Percentiles rank a stretch among this genome's conserved stretches.
Evolutionary conservation across 352 stramenopile species (phyloP).

Genomic region (Pythium guiyangense): DNA sequence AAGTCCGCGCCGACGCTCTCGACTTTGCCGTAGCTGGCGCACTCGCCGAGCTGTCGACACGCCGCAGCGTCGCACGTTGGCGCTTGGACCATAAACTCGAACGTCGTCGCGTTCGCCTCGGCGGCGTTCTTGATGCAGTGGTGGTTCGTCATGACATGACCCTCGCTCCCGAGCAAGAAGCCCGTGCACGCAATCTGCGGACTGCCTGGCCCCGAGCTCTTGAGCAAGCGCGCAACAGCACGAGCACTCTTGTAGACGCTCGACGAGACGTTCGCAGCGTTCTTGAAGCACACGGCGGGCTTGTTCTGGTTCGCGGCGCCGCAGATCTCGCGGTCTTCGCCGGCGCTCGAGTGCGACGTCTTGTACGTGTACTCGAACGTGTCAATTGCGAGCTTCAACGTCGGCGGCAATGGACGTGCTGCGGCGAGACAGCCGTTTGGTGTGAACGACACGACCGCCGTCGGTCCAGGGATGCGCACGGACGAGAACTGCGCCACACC

Average conservation of each 20-base stretch:
- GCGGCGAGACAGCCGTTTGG: conserved; percentile 9
- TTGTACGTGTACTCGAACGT: conserved; percentile 22
- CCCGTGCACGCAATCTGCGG: conserved; percentile 30
- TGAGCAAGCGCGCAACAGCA: conserved; percentile 31
- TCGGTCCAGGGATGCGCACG: conserved; percentile 16
- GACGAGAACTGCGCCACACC: conserved; percentile 33
- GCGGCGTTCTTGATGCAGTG: too few species aligned
- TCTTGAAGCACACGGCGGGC: conserved; percentile 31
- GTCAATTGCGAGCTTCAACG: conserved; percentile 28
- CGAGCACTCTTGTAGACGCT: conserved; percentile 21
- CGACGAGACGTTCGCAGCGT: conserved; percentile 13
- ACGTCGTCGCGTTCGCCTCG: too few species aligned
- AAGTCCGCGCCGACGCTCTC: too few species aligned
- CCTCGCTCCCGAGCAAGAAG: conserved; percentile 36
- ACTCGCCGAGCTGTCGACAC: too few species aligned
- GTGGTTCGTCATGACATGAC: conserved; percentile 47
- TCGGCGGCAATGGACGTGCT: conserved; percentile 1
- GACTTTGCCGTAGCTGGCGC: too few species aligned
- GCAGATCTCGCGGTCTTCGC: conserved; percentile 24
- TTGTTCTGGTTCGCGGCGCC: too few species aligned
- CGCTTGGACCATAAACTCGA: too few species aligned
- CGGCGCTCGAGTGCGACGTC: conserved; percentile 6
- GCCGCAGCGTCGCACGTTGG: too few species aligned
- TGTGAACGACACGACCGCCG: too few species aligned
- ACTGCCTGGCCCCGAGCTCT: conserved; percentile 16